phyloP scores from a whole-genome alignment of 2,329 filamentous ascomycete genomes.

The Penicillium psychrosexuale region DNA sequence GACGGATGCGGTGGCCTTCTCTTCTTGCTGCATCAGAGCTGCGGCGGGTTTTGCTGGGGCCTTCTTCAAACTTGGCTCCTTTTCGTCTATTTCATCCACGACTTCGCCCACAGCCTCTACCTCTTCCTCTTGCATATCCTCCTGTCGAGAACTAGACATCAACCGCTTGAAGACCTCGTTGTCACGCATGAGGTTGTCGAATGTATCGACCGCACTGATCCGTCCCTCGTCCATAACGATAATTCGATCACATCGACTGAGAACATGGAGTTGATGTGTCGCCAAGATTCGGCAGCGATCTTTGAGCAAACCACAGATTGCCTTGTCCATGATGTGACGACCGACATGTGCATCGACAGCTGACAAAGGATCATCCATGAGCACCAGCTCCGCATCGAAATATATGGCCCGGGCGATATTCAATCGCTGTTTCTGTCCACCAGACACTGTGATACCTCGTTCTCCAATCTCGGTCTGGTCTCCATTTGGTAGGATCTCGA shows the following conservation, averaged over 20 bases:
- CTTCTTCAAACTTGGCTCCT: conserved; percentile 11
- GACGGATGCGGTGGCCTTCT: conserved; percentile 69
- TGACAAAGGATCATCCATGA: conserved; percentile 64
- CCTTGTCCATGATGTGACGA: conserved; percentile 81
- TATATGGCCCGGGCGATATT: conserved; percentile 83
- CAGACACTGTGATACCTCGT: conserved; percentile 89
- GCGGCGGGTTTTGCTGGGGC: conserved; percentile 14
- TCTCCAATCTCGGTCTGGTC: conserved; percentile 93
- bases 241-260: conserved; percentile 85
- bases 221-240: conserved; percentile 87
- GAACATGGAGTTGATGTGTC: conserved; percentile 91
- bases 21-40: conserved; percentile 49
- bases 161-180: conserved; percentile 76
- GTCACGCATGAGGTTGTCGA: conserved; percentile 77
- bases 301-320: conserved; percentile 82
- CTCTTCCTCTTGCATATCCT: conserved; percentile 47
- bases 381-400: conserved; percentile 60
- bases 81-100: conserved; percentile 39
- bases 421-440: conserved; percentile 89
- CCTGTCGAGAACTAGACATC: conserved; percentile 71
- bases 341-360: conserved; percentile 58
- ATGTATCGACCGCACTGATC: conserved; percentile 83
- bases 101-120: conserved; percentile 52
- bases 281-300: conserved; percentile 88
- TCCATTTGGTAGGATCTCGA: conserved; percentile 88